Evolutionary conservation across 495 filamentous ascomycete genomes (phyloP), one percentile per base, ranked within the genome.

Genomic region (Hypoxylon trugodes): DNA sequence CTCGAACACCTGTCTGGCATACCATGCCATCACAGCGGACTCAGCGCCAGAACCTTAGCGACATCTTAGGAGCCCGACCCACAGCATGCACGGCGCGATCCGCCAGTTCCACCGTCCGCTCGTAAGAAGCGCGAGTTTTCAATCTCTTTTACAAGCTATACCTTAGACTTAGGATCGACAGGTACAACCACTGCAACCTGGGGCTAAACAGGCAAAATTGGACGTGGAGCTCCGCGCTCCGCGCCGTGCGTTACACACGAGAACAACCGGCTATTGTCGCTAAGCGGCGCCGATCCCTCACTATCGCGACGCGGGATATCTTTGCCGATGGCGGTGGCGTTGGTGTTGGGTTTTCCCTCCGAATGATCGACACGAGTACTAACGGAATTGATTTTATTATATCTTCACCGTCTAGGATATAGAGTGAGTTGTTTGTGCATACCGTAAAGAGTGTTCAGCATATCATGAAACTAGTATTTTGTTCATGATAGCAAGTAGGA

Each of bases 181-280:
- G 45, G 45, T 5, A 33, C 26, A 48, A 10, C 15, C 45, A 33
- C 15, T 48, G 45, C 45, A 48, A 48, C 45, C 26, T 28, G 45
- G n/a, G n/a, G 45, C 45, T 28, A 48, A 48, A 48, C 45, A 48
- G 45, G 45, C 45, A 48, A 48, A 48, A 30, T 26, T 28, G 45
- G 45, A 16, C 45, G 16, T 48, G 10, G n/a, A n/a, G n/a, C n/a
- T n/a, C n/a, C 45, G 10, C 30, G 13, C 45, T 48, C 45, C 45
- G 45, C 28, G 25, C 45, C 45, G 45, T 19, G 16, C 33, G 1
- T 18, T 33, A 5, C 25, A 33, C 10, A 32, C 5, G 18, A 38
- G 12, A 38, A 16, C 7, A 5, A 48, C n/a, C n/a, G n/a, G n/a
- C n/a, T n/a, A n/a, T n/a, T n/a, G n/a, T n/a, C n/a, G n/a, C n/a